These are phyloP conservation scores for Gaeumannomyces sp. DNA, from an alignment of 2,329 filamentous ascomycete genomes.

Conservation along the genomic window DNA sequence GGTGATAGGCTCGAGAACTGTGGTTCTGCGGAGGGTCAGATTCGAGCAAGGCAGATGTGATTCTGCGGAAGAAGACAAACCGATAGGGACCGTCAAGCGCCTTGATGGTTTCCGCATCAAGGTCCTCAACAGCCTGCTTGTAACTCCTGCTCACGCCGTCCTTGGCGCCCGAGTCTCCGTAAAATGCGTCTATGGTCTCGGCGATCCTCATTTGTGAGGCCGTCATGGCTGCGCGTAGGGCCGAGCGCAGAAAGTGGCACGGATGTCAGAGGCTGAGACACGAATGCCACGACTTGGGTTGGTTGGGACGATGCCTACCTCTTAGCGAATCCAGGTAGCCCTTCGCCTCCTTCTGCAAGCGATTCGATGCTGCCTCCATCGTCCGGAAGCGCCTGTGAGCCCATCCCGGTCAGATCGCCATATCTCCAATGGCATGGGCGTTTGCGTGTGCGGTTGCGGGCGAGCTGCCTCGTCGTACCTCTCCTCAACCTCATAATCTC, in stretches of 20 bases:
- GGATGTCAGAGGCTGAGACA: not conserved
- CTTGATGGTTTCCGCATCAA: constrained; percentile 98
- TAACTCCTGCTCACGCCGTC: constrained; percentile 96
- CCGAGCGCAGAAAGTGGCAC: not conserved
- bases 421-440: not conserved
- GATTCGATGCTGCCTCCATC: constrained; percentile 89
- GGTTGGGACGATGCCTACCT: constrained; percentile 34
- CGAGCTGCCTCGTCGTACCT: constrained; percentile 44
- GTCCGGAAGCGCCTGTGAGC: constrained; percentile 77
- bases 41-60: not conserved
- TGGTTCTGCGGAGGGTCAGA: constrained; percentile 41
- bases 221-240: constrained; percentile 69
- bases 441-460: not conserved
- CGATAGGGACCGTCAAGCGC: constrained; percentile 93
- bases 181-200: constrained; percentile 98
- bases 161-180: constrained; percentile 88
- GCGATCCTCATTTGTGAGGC: constrained; percentile 99
- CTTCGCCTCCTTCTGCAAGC: constrained; percentile 95
- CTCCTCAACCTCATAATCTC: constrained; percentile 97
- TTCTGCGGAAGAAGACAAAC: constrained; percentile 30
- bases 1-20: constrained; percentile 90
- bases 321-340: constrained; percentile 93
- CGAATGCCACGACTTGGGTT: not conserved
- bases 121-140: constrained; percentile 95
- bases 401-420: constrained; percentile 2